Evolutionary conservation across 257 asterid genomes (phyloP), one percentile per base, ranked within the genome.

Genomic region (Leptodermis oblonga): DNA sequence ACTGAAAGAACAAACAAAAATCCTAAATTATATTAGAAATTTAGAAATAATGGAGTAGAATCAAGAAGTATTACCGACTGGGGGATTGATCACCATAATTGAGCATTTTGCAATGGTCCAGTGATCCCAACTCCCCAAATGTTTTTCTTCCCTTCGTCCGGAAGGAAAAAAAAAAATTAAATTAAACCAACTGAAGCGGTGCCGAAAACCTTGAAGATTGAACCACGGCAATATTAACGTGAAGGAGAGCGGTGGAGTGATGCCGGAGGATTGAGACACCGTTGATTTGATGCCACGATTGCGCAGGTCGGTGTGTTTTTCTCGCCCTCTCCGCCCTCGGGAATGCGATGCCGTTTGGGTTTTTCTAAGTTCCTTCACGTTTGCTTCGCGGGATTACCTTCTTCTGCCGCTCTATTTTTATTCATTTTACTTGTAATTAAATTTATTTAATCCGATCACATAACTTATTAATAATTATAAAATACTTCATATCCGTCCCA

Each of bases 1-100:
- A 48, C 23, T 18, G 23, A 15, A 15, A 17, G 23, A 20, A 48
- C n/a, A 48, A 48, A 48, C 62, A 28, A 58, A 58, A 30, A 4
- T 48, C 11, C 34, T 25, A 67, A 48, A 68, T 41, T 37, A 74
- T n/a, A n/a, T n/a, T n/a, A n/a, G n/a, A n/a, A n/a, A n/a, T n/a
- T n/a, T n/a, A n/a, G n/a, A 7, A 22, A 30, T 52, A 52, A 52
- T 52, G 68, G 39, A 41, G 68, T 63, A 70, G 18, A 43, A n/a
- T 22, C 52, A 26, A 15, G 80, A 79, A 72, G 66, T 53, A 80
- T 80, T 69, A 92, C 98, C 97, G 86, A 76, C 77, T 80, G 28
- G 96, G 98, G 83, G 86, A 80, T 81, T 80, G 87, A 69, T 82
- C 79, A 70, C 82, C 80, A 80, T 83, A 87, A 60, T 82, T 87